Percentiles rank a stretch among this genome's conserved stretches.
These are phyloP conservation scores for Acer yangbiense DNA, from an alignment of 345 rosid genomes.

Conservation along the genomic window DNA sequence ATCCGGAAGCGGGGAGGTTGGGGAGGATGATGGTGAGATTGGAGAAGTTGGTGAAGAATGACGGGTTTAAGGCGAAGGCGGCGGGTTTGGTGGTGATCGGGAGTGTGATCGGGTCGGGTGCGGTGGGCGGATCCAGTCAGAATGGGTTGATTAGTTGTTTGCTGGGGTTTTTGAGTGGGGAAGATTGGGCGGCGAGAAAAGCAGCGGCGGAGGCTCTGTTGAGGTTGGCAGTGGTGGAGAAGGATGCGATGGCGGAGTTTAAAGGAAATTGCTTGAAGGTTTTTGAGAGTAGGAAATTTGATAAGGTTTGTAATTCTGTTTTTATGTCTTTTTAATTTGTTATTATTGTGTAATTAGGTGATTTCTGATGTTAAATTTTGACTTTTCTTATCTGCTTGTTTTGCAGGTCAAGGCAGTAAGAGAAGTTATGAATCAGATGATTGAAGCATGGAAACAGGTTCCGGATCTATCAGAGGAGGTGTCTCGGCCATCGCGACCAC, in stretches of 20 bases:
- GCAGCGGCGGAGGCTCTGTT: conserved; percentile 83
- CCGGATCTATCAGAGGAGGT: conserved; percentile 81
- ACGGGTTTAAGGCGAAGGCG: conserved; percentile 72
- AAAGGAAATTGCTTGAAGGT: conserved; percentile 66
- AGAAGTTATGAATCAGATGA: conserved; percentile 86
- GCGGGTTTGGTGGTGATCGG: conserved; percentile 76
- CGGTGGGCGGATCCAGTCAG: conserved; percentile 36
- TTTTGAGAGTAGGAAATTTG: conserved; percentile 74
- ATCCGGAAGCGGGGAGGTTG: conserved; percentile 64
- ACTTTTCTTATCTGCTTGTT: conserved; percentile 2
- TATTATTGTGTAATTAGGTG: conserved; percentile 10
- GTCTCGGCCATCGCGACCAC: conserved; percentile 68
- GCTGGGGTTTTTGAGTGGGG: conserved; percentile 59
- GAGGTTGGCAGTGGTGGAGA: conserved; percentile 73
- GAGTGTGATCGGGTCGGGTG: conserved; percentile 86
- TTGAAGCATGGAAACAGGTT: conserved; percentile 92
- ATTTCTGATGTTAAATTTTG: conserved; percentile 5
- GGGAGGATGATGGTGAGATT: conserved; percentile 53
- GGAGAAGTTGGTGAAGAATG: conserved; percentile 74
- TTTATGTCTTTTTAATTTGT: not conserved
- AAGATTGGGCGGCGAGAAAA: conserved; percentile 92
- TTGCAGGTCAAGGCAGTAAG: conserved; percentile 85
- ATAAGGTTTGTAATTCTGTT: conserved; percentile 52
- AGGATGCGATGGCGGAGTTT: conserved; percentile 63
- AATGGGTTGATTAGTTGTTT: conserved; percentile 62